Percentiles rank a stretch among this genome's conserved stretches.
Conservation (phyloP, 2,329 filamentous ascomycete genomes). For the Chaetomium strumarium region DNA sequence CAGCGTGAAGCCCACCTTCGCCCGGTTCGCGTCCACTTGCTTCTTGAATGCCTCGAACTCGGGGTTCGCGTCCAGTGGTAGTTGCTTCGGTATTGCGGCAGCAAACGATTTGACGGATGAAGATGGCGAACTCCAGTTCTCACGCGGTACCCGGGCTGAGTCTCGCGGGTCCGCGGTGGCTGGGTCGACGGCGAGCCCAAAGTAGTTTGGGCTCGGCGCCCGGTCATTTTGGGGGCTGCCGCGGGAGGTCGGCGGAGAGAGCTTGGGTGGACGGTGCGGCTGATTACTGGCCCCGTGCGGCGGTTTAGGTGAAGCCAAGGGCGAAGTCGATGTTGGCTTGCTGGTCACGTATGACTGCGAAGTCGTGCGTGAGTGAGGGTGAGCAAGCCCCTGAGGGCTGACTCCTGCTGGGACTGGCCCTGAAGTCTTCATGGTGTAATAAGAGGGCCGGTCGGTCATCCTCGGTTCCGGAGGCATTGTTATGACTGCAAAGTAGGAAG, state of each 20-base stretch:
- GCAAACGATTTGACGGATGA: slow-evolving; percentile 66
- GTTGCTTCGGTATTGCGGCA: slow-evolving; percentile 60
- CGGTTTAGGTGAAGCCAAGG: slow-evolving; percentile 46
- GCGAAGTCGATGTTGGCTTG: slow-evolving; percentile 44
- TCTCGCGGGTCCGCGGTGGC: slow-evolving; percentile 54
- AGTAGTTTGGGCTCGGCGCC: slow-evolving; percentile 76
- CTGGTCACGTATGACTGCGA: slow-evolving; percentile 36
- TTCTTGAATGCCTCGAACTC: slow-evolving; percentile 76
- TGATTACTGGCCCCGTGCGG: slow-evolving; percentile 49
- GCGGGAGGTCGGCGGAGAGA: slow-evolving; percentile 36
- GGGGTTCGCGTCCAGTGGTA: slow-evolving; percentile 68
- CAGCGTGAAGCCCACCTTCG: slow-evolving; percentile 43
- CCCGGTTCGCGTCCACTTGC: slow-evolving; percentile 61
- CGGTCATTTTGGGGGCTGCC: slow-evolving; percentile 33
- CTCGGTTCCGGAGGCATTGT: slow-evolving; percentile 28
- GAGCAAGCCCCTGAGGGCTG: slow-evolving; percentile 28
- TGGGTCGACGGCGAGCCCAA: slow-evolving; percentile 64
- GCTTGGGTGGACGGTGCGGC: slow-evolving; percentile 42
- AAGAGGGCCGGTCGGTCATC: slow-evolving; percentile 32
- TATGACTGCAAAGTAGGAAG: neutral
- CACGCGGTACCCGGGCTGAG: slow-evolving; percentile 56
- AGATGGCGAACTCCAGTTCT: slow-evolving; percentile 69
- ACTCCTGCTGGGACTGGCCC: slow-evolving; percentile 34
- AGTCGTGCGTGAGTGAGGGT: slow-evolving; percentile 34
- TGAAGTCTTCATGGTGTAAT: slow-evolving; percentile 44